phyloP scores from a whole-genome alignment of 345 rosid species.

The Populus ilicifolia region DNA sequence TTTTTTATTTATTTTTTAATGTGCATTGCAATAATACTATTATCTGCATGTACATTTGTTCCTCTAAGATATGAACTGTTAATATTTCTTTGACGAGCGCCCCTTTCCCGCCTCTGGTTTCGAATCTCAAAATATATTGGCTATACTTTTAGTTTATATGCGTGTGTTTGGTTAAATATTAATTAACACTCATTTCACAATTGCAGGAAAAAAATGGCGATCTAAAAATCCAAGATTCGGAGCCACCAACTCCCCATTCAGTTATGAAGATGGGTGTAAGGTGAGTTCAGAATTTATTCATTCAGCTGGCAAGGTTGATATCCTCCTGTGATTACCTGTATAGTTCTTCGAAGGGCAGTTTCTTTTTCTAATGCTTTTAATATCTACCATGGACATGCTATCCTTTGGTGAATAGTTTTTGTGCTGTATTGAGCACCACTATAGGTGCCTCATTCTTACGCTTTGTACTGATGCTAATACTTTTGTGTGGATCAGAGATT shows the following conservation, averaged over 20 bases:
- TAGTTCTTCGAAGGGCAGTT: background rate
- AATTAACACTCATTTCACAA: constrained; percentile 10
- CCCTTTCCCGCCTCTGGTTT: background rate
- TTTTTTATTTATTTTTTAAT: too few relatives aligned
- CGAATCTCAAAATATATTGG: background rate
- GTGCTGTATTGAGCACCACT: background rate
- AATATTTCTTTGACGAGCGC: background rate
- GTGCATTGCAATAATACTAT: background rate
- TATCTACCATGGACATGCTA: background rate
- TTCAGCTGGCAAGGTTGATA: background rate
- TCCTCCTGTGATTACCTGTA: background rate
- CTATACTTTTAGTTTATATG: background rate
- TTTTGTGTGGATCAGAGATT: background rate
- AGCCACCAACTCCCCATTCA: constrained; percentile 94
- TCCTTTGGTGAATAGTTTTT: background rate
- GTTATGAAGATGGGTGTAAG: constrained; percentile 74
- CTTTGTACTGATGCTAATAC: background rate
- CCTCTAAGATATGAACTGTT: background rate
- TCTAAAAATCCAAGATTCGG: constrained; percentile 75
- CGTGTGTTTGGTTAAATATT: background rate
- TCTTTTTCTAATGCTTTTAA: constrained; percentile 1
- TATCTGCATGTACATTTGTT: background rate
- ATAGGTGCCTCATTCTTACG: background rate
- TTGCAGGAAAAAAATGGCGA: constrained; percentile 87
- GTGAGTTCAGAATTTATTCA: constrained; percentile 35